Base-by-base conservation (phyloP, 1,139 yeast genomes). In the Yamadazyma atmosphaerica region DNA sequence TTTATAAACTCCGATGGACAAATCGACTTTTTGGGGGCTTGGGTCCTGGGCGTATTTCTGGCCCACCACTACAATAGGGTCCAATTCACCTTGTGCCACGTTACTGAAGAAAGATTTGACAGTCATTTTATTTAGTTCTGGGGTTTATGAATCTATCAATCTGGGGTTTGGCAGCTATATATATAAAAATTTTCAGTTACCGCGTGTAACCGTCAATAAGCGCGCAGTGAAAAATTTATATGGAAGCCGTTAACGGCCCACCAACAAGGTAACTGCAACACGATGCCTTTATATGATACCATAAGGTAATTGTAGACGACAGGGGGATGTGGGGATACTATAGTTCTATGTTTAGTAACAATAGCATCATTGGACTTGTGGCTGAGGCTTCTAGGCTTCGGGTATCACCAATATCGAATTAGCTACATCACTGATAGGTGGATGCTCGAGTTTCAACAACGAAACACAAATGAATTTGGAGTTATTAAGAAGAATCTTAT, bases 1-100 rank as follows among this genome's bases (percentile, higher is more conserved):
- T 44, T 68, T 69, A 54, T 70, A 71, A 18, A 71, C 74, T 2
- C 77, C 77, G 24, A 70, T 67, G 19, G 70, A 59, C 15, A 68
- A 65, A 43, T 71, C 76, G 22, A 69, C 55, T 50, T 71, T 70
- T 13, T 50, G 35, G 2, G 67, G 60, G 35, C 47, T 33, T 15
- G 56, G 37, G 50, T 71, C 77, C 10, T 47, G 39, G 8, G 48
- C 50, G 45, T 51, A 63, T 24, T 51, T 52, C 24, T 45, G 46
- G 60, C 65, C 57, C 34, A 65, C 58, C 37, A 52, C 49, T 37
- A 67, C 55, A 34, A 71, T 67, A 27, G 75, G 74, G 48, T 71
- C 76, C n/a, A 60, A 51, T 8, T 51, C 57, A 35, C 55, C 61
- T 22, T 52, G 49, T 13, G 51, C 54, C 34, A 68, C 55, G 27